Conservation (phyloP, 495 filamentous ascomycete genomes). For the Trichoderma asperelloides region DNA sequence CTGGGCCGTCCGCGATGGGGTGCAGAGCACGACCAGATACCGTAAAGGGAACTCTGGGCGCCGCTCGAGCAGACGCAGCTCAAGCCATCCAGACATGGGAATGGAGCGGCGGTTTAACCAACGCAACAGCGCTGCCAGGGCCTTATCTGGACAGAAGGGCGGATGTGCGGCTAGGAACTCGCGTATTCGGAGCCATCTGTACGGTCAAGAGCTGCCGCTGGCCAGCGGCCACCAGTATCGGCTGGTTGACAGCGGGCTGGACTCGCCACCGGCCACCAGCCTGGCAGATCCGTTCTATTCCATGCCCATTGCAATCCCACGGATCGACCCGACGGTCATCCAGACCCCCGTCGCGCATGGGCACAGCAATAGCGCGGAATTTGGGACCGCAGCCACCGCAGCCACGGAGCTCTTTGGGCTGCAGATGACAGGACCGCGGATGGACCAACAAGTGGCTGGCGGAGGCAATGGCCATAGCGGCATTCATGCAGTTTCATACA, state of each 20-base stretch:
- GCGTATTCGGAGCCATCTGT: not conserved
- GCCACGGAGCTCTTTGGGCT: not conserved
- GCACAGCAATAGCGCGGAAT: not conserved
- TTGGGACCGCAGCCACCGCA: not conserved
- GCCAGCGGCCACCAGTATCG: not conserved
- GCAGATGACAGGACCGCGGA: constrained; percentile 4
- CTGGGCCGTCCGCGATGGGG: constrained; percentile 29
- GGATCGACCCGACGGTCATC: not conserved
- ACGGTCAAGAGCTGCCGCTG: constrained; percentile 4
- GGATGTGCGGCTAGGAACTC: constrained; percentile 3
- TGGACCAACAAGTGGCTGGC: not conserved
- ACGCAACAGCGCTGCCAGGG: not conserved
- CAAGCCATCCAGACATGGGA: constrained; percentile 2
- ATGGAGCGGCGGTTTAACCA: not conserved
- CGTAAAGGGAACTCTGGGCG: constrained; percentile 28
- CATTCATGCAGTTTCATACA: not conserved
- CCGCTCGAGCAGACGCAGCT: constrained; percentile 8
- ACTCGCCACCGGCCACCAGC: not conserved
- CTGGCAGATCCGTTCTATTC: not conserved
- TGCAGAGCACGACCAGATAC: constrained; percentile 40
- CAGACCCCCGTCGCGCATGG: not conserved
- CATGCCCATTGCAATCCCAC: constrained; percentile 1
- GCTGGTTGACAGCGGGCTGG: not conserved
- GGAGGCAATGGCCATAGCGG: not conserved
- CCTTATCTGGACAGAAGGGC: constrained; percentile 7